Conservation (phyloP, 2,329 filamentous ascomycete genomes). For the Sporothrix brasiliensis region DNA sequence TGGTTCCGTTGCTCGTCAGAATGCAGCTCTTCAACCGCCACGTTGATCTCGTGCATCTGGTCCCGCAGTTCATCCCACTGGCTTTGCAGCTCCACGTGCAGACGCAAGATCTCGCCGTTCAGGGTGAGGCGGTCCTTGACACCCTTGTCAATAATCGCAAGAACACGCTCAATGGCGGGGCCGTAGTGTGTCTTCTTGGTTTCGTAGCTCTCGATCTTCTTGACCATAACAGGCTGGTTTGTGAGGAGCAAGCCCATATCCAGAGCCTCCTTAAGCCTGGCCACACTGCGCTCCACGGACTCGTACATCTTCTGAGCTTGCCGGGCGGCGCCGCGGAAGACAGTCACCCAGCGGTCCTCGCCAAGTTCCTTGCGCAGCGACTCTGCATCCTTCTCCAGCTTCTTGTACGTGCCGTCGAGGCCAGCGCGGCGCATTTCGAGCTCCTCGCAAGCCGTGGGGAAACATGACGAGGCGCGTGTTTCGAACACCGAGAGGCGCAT, state of each 20-base stretch:
- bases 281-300: conserved; percentile 84
- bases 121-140: conserved; percentile 93
- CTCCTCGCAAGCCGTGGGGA: conserved; percentile 90
- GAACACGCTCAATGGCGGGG: conserved; percentile 85
- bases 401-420: conserved; percentile 84
- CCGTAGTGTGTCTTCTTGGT: conserved; percentile 94
- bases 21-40: conserved; percentile 72
- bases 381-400: conserved; percentile 87
- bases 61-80: conserved; percentile 76
- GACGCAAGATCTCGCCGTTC: conserved; percentile 88
- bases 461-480: conserved; percentile 71
- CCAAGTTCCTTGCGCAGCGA: conserved; percentile 85
- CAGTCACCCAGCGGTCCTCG: conserved; percentile 93
- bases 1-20: conserved; percentile 62
- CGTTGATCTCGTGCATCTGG: conserved; percentile 77
- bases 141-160: conserved; percentile 93
- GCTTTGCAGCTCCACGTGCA: conserved; percentile 83
- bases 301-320: conserved; percentile 97
- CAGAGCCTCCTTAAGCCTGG: conserved; percentile 78
- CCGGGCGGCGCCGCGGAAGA: conserved; percentile 88
- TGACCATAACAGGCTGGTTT: conserved; percentile 69
- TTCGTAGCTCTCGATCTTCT: conserved; percentile 91
- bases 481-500: conserved; percentile 92
- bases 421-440: conserved; percentile 72
- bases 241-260: conserved; percentile 74